A percentile compares a stretch with the other conserved stretches of the same genome.
These are phyloP conservation scores for Craspedostauros australis DNA, from an alignment of 108 stramenopile species.

Conservation along the genomic window DNA sequence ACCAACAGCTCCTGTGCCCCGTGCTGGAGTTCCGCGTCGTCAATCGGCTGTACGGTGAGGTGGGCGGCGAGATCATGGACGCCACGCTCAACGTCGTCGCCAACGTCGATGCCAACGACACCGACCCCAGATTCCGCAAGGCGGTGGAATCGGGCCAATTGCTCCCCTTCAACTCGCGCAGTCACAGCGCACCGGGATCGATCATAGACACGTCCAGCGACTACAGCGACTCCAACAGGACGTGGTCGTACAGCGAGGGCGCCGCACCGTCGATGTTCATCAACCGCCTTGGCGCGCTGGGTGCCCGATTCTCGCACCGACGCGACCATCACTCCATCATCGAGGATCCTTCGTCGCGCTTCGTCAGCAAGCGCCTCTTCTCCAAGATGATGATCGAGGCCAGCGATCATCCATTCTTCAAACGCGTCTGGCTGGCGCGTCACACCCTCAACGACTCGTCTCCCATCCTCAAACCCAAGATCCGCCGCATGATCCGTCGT, in stretches of 20 bases:
- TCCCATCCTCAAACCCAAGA: conserved; percentile 52
- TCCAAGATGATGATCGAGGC: conserved; percentile 61
- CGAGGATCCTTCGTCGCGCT: conserved; percentile 36
- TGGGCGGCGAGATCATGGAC: conserved; percentile 70
- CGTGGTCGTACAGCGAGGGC: no score
- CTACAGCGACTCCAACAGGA: no score
- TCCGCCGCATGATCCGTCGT: conserved; percentile 38
- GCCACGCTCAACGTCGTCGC: conserved; percentile 66
- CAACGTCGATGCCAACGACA: conserved; percentile 50
- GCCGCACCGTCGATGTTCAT: neutral
- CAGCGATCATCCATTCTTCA: conserved; percentile 71
- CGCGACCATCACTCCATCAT: conserved; percentile 22
- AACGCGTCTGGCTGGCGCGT: conserved; percentile 66
- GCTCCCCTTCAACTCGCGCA: neutral
- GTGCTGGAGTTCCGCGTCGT: conserved; percentile 69
- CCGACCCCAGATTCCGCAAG: conserved; percentile 24
- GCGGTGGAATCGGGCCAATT: neutral
- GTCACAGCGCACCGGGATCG: no score
- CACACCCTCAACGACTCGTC: conserved; percentile 67
- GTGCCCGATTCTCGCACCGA: neutral
- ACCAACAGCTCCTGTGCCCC: conserved; percentile 55
- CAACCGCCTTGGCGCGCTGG: neutral
- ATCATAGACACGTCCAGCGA: no score
- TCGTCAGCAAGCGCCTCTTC: conserved; percentile 51
- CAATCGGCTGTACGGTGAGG: conserved; percentile 58